These are phyloP conservation scores for Malbranchea zuffiana DNA, from an alignment of 2,329 filamentous ascomycete species.

Conservation along the genomic window DNA sequence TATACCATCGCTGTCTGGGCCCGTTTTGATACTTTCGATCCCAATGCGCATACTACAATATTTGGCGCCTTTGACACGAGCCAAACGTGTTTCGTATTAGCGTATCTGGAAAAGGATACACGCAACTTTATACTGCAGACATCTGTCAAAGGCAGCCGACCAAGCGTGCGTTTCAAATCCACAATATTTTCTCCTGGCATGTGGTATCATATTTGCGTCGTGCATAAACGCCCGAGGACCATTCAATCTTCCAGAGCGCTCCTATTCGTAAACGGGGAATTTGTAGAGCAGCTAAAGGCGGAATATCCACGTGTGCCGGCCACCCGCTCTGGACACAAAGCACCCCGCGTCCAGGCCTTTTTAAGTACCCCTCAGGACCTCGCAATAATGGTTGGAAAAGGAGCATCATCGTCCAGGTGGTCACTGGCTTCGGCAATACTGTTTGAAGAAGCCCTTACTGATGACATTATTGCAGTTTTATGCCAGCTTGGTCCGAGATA, in stretches of 20 bases:
- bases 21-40: slow-evolving; percentile 75
- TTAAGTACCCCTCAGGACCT: slow-evolving; percentile 85
- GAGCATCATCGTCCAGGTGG: slow-evolving; percentile 67
- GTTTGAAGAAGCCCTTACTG: slow-evolving; percentile 75
- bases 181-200: slow-evolving; percentile 60
- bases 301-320: slow-evolving; percentile 73
- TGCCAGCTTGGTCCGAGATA: slow-evolving; percentile 83
- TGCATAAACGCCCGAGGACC: slow-evolving; percentile 68
- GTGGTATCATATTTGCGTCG: slow-evolving; percentile 91
- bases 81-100: slow-evolving; percentile 86
- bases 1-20: slow-evolving; percentile 91
- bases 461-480: slow-evolving; percentile 85
- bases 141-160: slow-evolving; percentile 71
- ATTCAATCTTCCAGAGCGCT: slow-evolving; percentile 69
- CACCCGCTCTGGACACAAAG: slow-evolving; percentile 42
- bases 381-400: slow-evolving; percentile 61
- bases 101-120: slow-evolving; percentile 88
- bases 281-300: slow-evolving; percentile 82
- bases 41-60: slow-evolving; percentile 76
- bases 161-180: slow-evolving; percentile 88
- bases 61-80: slow-evolving; percentile 89
- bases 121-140: slow-evolving; percentile 93
- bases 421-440: slow-evolving; percentile 83
- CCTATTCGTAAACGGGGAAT: slow-evolving; percentile 85
- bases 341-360: slow-evolving; percentile 70